Percentiles rank a stretch among this genome's conserved stretches.
These are phyloP conservation scores for Chytriomyces confervae DNA, from an alignment of 192 early-diverging fungal genomes.

Conservation along the genomic window DNA sequence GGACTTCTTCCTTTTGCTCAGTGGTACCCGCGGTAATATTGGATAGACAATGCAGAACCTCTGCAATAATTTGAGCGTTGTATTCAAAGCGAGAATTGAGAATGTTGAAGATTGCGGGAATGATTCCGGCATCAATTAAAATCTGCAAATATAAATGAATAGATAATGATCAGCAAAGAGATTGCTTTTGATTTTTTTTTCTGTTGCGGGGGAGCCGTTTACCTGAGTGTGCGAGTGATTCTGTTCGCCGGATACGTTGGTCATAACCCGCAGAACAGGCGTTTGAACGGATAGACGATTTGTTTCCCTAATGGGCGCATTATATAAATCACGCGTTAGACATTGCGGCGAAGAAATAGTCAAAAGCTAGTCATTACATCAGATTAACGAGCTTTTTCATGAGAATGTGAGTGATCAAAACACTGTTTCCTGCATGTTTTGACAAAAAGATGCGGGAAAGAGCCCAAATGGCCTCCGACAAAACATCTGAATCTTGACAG, in stretches of 20 bases:
- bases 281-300: slow-evolving; percentile 12
- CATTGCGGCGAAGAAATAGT: not conserved
- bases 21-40: slow-evolving; percentile 43
- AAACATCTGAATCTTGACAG: slow-evolving; percentile 31
- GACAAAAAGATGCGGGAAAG: slow-evolving; percentile 39
- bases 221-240: slow-evolving; percentile 34
- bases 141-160: slow-evolving; percentile 14
- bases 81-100: slow-evolving; percentile 7
- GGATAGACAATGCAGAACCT: slow-evolving; percentile 34
- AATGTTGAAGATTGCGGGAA: slow-evolving; percentile 8
- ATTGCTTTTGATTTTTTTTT: too few relatives aligned
- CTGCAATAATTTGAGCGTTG: slow-evolving; percentile 13
- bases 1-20: slow-evolving; percentile 35
- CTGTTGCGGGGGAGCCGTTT: not conserved
- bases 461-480: slow-evolving; percentile 43
- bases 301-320: not conserved
- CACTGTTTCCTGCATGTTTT: slow-evolving; percentile 8
- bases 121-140: slow-evolving; percentile 26
- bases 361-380: slow-evolving; percentile 1
- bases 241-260: slow-evolving; percentile 35
- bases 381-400: slow-evolving; percentile 4
- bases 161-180: slow-evolving; percentile 2
- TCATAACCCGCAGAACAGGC: slow-evolving; percentile 40
- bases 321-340: too few relatives aligned
- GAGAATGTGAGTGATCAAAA: not conserved